These are phyloP conservation scores for Omphalotus olearius DNA, from an alignment of 1,284 basidiomycete genomes.

Conservation along the genomic window DNA sequence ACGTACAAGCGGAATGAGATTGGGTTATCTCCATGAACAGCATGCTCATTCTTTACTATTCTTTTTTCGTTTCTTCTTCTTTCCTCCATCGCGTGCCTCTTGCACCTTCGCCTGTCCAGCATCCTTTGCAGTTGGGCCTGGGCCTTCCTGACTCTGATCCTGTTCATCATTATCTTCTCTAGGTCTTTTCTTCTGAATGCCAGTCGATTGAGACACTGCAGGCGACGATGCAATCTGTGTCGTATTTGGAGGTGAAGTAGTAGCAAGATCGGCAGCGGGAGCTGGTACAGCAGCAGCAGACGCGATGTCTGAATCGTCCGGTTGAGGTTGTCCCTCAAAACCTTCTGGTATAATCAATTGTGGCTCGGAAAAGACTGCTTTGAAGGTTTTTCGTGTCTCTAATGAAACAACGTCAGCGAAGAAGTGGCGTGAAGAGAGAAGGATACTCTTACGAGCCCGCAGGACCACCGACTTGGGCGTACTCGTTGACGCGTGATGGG, in stretches of 20 bases:
- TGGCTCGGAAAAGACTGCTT: slow-evolving; percentile 71
- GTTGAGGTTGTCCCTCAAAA: slow-evolving; percentile 2
- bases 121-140: neutral
- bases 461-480: slow-evolving; percentile 63
- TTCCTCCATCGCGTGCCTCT: neutral
- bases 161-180: neutral
- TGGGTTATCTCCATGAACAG: too few species aligned
- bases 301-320: neutral
- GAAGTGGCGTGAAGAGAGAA: neutral
- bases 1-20: too few species aligned
- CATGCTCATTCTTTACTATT: neutral
- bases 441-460: slow-evolving; percentile 60
- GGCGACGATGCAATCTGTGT: neutral
- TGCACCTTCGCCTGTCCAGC: neutral
- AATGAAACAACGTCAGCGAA: neutral
- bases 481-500: slow-evolving; percentile 57
- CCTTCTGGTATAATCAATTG: slow-evolving; percentile 49
- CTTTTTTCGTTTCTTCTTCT: slow-evolving; percentile 6
- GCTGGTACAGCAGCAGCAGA: neutral
- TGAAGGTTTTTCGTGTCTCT: slow-evolving; percentile 54
- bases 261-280: neutral
- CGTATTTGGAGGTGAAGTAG: too few species aligned
- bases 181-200: slow-evolving; percentile 3
- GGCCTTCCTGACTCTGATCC: neutral
- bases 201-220: neutral